Base-by-base conservation (phyloP, 352 stramenopile species). In the Sclerospora graminicola region DNA sequence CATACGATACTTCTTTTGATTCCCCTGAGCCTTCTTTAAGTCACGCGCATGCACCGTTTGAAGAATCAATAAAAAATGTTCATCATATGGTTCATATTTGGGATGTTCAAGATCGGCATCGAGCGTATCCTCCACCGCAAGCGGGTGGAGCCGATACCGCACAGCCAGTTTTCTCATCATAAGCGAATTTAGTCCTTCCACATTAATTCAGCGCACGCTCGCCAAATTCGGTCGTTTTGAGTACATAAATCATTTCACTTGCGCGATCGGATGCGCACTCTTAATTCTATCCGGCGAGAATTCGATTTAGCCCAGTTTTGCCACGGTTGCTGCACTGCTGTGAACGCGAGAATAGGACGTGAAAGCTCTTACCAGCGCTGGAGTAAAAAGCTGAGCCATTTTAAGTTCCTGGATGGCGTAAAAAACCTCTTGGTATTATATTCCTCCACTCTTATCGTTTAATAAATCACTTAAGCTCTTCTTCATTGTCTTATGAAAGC, bases 371-470 rank as follows among this genome's bases (percentile, higher is more conserved):
- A 89, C 32, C 48, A 83, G 79, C n/a, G 69, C 61, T 6, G 66
- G 60, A 35, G 63, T 82, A 41, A 94, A 90, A 40, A 94, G 69
- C 32, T 93, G 78, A 13, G 81, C 81, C 29, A 93, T 46, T 54
- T 94, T 94, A 47, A 94, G 86, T 53, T 89, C 82, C 32, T 93
- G 82, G 16, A 94, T 80, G 11, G 77, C 79, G 28, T 82, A 76
- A 40, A 87, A 58, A 57, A 94, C 92, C 41, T n/a, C 81, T 16
- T 82, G 63, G 54, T 83, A 89, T 30, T 76, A 80, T 48, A 94
- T 93, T 20, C 75, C 69, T 19, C 79, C 79, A 58, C 82, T 89
- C 36, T n/a, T n/a, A n/a, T n/a, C n/a, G 75, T 59, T 40, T 94
- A 19, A 92, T 82, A 48, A 94, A 88, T 5, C 53, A 47, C 8